phyloP scores from a whole-genome alignment of 129 eudicot genomes.

The Chrysanthemum seticuspe region DNA sequence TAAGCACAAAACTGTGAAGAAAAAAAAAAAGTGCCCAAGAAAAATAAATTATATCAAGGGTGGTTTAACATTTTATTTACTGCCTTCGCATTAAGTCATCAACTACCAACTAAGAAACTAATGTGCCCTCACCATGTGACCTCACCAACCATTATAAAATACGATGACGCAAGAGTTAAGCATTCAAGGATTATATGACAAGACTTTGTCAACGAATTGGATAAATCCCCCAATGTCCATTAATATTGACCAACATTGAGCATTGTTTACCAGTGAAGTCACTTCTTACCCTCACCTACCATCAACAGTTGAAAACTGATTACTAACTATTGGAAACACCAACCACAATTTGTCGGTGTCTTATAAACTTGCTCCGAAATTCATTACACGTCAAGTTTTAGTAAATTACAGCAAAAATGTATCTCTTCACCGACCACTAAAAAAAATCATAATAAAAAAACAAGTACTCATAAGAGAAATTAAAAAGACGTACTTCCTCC shows the following conservation, averaged over 20 bases:
- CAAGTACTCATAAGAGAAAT: not conserved
- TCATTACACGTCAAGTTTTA: not conserved
- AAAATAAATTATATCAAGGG: not conserved
- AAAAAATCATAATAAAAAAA: conserved; percentile 10
- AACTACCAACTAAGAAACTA: conserved; percentile 5
- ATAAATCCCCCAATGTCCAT: conserved; percentile 14
- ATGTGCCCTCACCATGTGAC: not conserved
- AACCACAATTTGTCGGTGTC: conserved; percentile 24
- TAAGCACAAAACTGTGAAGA: not conserved
- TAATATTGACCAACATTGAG: conserved; percentile 4
- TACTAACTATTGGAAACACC: conserved; percentile 14
- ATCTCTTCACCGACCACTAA: conserved; percentile 13
- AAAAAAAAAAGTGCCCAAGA: not conserved
- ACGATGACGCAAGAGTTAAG: conserved; percentile 1
- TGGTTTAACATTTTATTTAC: not conserved
- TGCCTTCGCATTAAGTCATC: conserved; percentile 8
- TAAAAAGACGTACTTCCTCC: not conserved
- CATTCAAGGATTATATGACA: not conserved
- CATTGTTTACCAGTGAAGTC: conserved; percentile 1
- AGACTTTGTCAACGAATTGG: not conserved
- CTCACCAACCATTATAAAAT: conserved; percentile 10
- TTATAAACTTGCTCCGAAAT: conserved; percentile 11
- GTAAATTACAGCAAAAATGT: conserved; percentile 7
- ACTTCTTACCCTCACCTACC: conserved; percentile 16
- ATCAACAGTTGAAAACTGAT: conserved; percentile 16